These are phyloP conservation scores for Cucurbitaria berberidis DNA, from an alignment of 2,329 filamentous ascomycete species.

Conservation along the genomic window DNA sequence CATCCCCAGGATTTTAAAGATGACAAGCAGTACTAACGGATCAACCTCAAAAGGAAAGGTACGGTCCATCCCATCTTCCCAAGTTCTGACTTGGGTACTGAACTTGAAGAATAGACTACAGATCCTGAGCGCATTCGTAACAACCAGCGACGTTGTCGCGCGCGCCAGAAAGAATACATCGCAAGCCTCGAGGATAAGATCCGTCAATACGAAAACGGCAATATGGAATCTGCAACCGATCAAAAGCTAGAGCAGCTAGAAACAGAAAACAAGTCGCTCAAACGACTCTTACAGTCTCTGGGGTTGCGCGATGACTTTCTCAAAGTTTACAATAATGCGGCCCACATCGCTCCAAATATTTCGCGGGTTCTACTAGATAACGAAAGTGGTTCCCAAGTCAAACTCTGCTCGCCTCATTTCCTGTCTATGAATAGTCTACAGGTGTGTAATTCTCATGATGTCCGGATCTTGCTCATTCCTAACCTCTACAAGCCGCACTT, in stretches of 20 bases:
- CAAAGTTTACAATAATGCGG: conserved; percentile 15
- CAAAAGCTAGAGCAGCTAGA: conserved; percentile 5
- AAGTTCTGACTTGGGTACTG: not conserved
- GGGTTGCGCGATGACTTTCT: conserved; percentile 17
- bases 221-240: conserved; percentile 1
- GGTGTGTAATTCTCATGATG: conserved; percentile 1
- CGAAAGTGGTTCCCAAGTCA: not conserved
- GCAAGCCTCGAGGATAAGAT: conserved; percentile 20
- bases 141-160: conserved; percentile 25
- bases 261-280: conserved; percentile 17
- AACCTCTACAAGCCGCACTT: conserved; percentile 6
- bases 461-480: conserved; percentile 1
- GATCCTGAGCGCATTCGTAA: conserved; percentile 24
- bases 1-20: not conserved
- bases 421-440: conserved; percentile 1
- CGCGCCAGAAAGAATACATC: conserved; percentile 19
- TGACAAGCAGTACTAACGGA: not conserved
- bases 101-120: conserved; percentile 8
- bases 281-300: conserved; percentile 15
- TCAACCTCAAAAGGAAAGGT: conserved; percentile 4
- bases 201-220: conserved; percentile 11
- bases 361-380: not conserved
- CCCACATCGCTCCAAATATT: conserved; percentile 8
- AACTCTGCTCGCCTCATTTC: conserved; percentile 1
- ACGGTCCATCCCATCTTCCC: not conserved